Evolutionary conservation across 208 protist species (phyloP).

Genomic region (Leptomonas pyrrhocoris): DNA sequence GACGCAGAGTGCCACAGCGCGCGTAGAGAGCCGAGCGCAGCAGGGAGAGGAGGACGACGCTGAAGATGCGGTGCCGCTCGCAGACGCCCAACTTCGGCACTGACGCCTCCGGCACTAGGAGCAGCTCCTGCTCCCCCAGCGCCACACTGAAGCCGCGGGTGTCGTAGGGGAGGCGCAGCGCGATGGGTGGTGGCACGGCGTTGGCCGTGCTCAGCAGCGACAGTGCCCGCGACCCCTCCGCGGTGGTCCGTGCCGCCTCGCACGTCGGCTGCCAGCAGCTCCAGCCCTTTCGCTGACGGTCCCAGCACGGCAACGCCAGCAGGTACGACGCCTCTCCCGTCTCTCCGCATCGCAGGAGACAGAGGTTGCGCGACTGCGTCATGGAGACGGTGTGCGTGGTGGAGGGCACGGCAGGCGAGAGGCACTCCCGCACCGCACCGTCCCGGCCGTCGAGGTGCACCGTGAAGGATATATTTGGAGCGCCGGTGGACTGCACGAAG

Average conservation of each 20-base stretch:
- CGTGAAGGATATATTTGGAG: constrained; percentile 24
- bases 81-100: not conserved
- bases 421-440: constrained; percentile 6
- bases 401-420: constrained; percentile 37
- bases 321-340: constrained; percentile 45
- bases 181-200: constrained; percentile 53
- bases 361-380: constrained; percentile 51
- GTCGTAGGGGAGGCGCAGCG: constrained; percentile 71
- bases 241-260: not conserved
- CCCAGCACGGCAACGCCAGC: constrained; percentile 69
- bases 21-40: constrained; percentile 54
- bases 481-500: constrained; percentile 1
- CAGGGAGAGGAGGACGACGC: constrained; percentile 35
- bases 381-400: constrained; percentile 48
- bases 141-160: constrained; percentile 54
- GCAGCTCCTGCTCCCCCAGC: constrained; percentile 56
- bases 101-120: constrained; percentile 56
- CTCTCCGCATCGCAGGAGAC: constrained; percentile 53
- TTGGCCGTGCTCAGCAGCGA: constrained; percentile 43
- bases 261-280: constrained; percentile 38
- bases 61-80: constrained; percentile 22
- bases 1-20: constrained; percentile 23
- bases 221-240: constrained; percentile 28
- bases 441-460: constrained; percentile 33
- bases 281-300: constrained; percentile 52